These are phyloP conservation scores for Kwoniella mangroviensis DNA, from an alignment of 768 basidiomycete genomes.

Conservation along the genomic window DNA sequence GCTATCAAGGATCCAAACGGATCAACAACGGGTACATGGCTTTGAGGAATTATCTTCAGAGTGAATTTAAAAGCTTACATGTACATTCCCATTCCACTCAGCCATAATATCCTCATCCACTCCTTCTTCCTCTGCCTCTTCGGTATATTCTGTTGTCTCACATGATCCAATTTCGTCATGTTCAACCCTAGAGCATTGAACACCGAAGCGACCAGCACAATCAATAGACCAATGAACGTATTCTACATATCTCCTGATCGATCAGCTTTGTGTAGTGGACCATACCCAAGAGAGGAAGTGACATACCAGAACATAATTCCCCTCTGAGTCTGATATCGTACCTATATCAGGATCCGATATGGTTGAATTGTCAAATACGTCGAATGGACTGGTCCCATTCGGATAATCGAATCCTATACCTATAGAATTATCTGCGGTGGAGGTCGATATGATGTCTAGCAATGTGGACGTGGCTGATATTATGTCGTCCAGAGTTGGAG, in stretches of 20 bases:
- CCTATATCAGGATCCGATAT: conserved; percentile 21
- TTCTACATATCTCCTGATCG: conserved; percentile 28
- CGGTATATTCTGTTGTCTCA: conserved; percentile 66
- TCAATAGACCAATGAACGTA: conserved; percentile 66
- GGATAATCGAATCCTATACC: conserved; percentile 9
- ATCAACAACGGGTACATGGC: conserved; percentile 14
- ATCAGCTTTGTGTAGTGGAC: too few relatives aligned
- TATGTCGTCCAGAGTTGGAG: conserved; percentile 18
- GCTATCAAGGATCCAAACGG: not conserved
- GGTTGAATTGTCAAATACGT: conserved; percentile 18
- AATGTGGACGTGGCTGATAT: conserved; percentile 26
- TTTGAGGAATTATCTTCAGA: not conserved
- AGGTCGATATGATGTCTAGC: conserved; percentile 26
- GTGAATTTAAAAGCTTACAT: conserved; percentile 64
- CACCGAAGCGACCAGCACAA: conserved; percentile 76
- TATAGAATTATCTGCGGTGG: not conserved
- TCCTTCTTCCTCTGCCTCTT: conserved; percentile 74
- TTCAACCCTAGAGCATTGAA: conserved; percentile 71
- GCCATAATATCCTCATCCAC: conserved; percentile 84
- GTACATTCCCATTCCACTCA: conserved; percentile 88
- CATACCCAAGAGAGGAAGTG: not conserved
- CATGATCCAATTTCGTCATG: conserved; percentile 91
- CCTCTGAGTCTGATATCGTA: conserved; percentile 29
- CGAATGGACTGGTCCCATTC: conserved; percentile 24
- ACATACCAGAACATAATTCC: conserved; percentile 39